Percentiles rank a stretch among this genome's conserved stretches.
phyloP scores from a whole-genome alignment of 768 basidiomycete species.

The Suillus subaureus region DNA sequence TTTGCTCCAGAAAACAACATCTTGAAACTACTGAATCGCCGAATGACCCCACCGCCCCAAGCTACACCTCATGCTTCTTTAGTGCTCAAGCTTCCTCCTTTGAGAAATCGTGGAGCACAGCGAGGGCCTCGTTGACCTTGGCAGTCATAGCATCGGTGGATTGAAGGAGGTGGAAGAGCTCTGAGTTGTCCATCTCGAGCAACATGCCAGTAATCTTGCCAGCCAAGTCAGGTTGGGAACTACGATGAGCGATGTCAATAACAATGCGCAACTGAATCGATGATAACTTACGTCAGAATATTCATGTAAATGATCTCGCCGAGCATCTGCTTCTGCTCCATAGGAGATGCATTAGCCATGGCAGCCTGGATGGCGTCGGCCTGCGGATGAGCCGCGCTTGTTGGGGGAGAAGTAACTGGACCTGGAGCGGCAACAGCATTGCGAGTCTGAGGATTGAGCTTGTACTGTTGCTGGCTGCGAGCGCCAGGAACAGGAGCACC shows the following conservation, averaged over 20 bases:
- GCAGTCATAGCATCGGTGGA: constrained; percentile 76
- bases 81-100: constrained; percentile 33
- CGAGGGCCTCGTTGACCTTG: constrained; percentile 92
- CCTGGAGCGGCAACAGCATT: constrained; percentile 30
- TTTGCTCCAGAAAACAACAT: constrained; percentile 38
- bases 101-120: constrained; percentile 85
- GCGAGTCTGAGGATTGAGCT: constrained; percentile 38
- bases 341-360: constrained; percentile 59
- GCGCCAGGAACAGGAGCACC: constrained; percentile 46
- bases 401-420: constrained; percentile 35
- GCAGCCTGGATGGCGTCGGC: constrained; percentile 61
- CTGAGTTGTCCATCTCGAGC: constrained; percentile 97
- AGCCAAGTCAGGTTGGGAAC: constrained; percentile 87
- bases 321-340: constrained; percentile 99
- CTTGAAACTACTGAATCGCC: constrained; percentile 15
- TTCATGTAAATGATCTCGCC: constrained; percentile 96
- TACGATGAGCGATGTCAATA: constrained; percentile 33
- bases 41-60: constrained; percentile 6
- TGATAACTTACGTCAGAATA: constrained; percentile 65
- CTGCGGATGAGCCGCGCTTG: constrained; percentile 48
- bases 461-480: constrained; percentile 36
- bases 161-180: constrained; percentile 89
- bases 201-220: constrained; percentile 99
- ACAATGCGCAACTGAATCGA: constrained; percentile 12
- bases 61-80: constrained; percentile 4